Conservation (phyloP, 75 land plant genomes). For the Adiantum capillusveneris region DNA sequence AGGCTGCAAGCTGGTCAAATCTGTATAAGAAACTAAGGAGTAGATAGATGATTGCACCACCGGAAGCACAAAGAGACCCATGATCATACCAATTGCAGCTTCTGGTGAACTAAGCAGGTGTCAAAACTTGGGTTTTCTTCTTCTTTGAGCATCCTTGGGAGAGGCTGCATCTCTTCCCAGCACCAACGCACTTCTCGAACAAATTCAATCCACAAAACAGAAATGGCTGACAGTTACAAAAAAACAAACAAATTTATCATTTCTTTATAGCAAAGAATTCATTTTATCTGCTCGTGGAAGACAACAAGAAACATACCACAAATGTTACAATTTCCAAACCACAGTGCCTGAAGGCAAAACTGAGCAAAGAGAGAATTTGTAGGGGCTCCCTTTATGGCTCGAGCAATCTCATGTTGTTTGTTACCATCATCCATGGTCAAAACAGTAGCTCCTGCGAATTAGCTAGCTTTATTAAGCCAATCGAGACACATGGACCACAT, state of each 20-base stretch:
- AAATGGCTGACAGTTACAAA: constrained; percentile 50
- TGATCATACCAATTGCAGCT: constrained; percentile 76
- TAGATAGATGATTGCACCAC: no score
- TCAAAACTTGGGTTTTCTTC: constrained; percentile 56
- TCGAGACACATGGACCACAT: no score
- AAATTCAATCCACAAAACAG: constrained; percentile 92
- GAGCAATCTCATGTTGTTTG: constrained; percentile 41
- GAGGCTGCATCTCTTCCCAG: constrained; percentile 88
- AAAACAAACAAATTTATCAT: constrained; percentile 2
- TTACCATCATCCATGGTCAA: constrained; percentile 17
- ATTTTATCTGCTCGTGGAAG: neutral
- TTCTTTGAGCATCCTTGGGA: constrained; percentile 56
- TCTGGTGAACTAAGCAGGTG: constrained; percentile 81
- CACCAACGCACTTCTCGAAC: constrained; percentile 94
- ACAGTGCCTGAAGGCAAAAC: constrained; percentile 85
- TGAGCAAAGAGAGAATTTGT: constrained; percentile 83
- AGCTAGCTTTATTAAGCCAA: no score
- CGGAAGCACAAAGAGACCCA: neutral
- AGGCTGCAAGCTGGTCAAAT: constrained; percentile 63
- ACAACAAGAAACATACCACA: constrained; percentile 44
- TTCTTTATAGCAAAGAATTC: no score
- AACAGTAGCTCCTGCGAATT: constrained; percentile 24
- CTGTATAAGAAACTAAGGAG: neutral
- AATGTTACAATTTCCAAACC: constrained; percentile 92
- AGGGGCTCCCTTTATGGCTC: constrained; percentile 81